phyloP scores from a whole-genome alignment of 805 yeast species.

The Helenozyma rhizophorensis region DNA sequence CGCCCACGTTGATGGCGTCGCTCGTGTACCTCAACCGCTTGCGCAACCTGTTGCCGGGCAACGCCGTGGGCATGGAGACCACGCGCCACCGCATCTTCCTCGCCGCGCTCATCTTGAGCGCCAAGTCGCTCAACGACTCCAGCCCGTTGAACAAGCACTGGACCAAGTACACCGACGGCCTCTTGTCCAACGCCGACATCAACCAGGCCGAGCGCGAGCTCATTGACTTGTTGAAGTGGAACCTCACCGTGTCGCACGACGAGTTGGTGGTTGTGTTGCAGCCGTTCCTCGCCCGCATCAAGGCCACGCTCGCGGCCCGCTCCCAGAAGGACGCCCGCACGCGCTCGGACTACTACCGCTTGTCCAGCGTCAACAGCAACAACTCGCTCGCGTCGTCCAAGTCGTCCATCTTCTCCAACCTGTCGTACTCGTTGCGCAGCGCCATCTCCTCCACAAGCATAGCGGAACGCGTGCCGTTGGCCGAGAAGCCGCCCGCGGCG shows the following conservation, averaged over 20 bases:
- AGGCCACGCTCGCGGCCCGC: constrained; percentile 21
- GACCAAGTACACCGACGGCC: constrained; percentile 88
- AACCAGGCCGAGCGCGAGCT: constrained; percentile 90
- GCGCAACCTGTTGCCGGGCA: constrained; percentile 73
- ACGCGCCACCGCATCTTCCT: constrained; percentile 90
- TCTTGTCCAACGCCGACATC: constrained; percentile 71
- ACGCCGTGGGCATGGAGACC: constrained; percentile 87
- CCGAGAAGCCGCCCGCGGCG: constrained; percentile 9
- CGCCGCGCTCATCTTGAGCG: constrained; percentile 86
- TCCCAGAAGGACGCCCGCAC: constrained; percentile 11
- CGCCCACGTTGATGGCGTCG: constrained; percentile 92
- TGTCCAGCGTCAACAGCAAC: constrained; percentile 13
- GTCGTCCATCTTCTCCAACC: constrained; percentile 8
- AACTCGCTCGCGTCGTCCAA: constrained; percentile 14
- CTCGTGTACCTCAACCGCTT: constrained; percentile 77
- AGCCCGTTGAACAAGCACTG: constrained; percentile 95
- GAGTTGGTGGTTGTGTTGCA: constrained; percentile 69
- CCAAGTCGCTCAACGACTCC: constrained; percentile 88
- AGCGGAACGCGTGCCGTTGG: constrained; percentile 13
- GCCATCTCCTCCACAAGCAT: constrained; percentile 8
- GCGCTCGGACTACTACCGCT: constrained; percentile 16
- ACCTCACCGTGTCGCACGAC: constrained; percentile 61
- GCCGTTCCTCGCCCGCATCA: constrained; percentile 75
- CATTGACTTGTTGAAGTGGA: constrained; percentile 80
- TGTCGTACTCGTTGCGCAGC: constrained; percentile 13